Percentiles rank a stretch among this genome's conserved stretches.
phyloP scores from a whole-genome alignment of 2,329 filamentous ascomycete species.

The Ophiostoma populinum region DNA sequence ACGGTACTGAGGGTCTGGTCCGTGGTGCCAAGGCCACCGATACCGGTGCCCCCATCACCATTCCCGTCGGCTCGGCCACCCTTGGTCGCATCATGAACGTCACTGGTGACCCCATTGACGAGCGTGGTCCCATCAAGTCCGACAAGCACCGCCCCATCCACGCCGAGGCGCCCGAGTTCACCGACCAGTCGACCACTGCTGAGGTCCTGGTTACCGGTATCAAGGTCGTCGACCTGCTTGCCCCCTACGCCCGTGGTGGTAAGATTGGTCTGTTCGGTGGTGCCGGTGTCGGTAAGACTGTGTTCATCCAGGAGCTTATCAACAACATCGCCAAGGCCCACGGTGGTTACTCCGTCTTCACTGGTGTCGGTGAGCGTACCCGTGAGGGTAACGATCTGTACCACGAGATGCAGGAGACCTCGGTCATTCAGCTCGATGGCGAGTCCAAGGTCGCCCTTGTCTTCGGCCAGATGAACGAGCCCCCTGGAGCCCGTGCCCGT shows the following conservation, averaged over 20 bases:
- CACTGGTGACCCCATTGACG: conserved; percentile 99
- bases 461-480: conserved; percentile 99
- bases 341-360: conserved; percentile 99
- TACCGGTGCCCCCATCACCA: conserved; percentile 88
- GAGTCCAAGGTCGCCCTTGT: conserved; percentile 99
- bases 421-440: conserved; percentile 97
- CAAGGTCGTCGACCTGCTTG: conserved; percentile 98
- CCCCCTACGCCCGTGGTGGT: conserved; percentile 99
- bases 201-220: conserved; percentile 98
- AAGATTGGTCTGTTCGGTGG: conserved; percentile 99
- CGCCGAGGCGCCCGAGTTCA: conserved; percentile 81
- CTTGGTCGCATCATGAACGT: conserved; percentile 99
- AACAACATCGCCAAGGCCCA: conserved; percentile 99
- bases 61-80: conserved; percentile 83
- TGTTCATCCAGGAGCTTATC: conserved; percentile 99
- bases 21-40: conserved; percentile 74
- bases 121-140: conserved; percentile 94
- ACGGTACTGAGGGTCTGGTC: conserved; percentile 99
- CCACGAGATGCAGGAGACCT: conserved; percentile 99
- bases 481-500: conserved; percentile 98
- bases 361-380: conserved; percentile 99
- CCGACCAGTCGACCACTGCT: conserved; percentile 87
- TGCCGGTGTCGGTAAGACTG: conserved; percentile 99
- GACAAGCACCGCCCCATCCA: conserved; percentile 81
- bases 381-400: conserved; percentile 99